phyloP scores from a whole-genome alignment of 2,329 filamentous ascomycete species.

The Juglanconis juglandina region DNA sequence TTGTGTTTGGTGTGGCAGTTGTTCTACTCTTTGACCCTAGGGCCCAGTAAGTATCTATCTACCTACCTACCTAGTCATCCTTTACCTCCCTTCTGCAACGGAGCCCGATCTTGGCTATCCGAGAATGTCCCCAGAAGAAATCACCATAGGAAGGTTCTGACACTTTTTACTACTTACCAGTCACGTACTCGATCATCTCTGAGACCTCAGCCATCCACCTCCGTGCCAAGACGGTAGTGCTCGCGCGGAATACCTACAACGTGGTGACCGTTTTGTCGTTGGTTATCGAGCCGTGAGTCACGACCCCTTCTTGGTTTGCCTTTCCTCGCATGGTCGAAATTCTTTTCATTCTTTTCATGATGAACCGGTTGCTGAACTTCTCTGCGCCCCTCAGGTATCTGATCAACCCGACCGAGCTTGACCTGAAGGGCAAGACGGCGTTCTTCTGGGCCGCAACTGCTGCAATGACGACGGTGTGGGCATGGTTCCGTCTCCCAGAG shows the following conservation, averaged over 20 bases:
- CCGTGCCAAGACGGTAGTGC: conserved; percentile 41
- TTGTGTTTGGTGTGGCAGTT: conserved; percentile 43
- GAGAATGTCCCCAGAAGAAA: too few species aligned
- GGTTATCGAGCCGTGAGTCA: conserved; percentile 29
- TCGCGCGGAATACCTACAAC: conserved; percentile 42
- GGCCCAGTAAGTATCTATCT: conserved; percentile 27
- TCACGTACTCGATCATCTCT: conserved; percentile 44
- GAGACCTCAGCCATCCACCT: conserved; percentile 46
- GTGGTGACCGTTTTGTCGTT: conserved; percentile 40
- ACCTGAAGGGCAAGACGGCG: conserved; percentile 38
- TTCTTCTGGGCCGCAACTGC: conserved; percentile 44
- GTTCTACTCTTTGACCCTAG: conserved; percentile 44
- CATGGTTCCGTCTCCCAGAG: conserved; percentile 50
- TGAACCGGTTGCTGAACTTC: not conserved
- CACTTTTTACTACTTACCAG: too few species aligned
- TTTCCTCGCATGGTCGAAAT: too few species aligned
- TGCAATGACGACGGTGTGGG: conserved; percentile 44
- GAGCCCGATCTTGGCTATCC: too few species aligned
- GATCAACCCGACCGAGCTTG: conserved; percentile 33
- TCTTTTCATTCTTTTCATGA: not conserved
- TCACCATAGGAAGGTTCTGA: too few species aligned
- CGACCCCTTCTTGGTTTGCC: too few species aligned
- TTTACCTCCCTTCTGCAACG: too few species aligned
- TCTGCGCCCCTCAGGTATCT: conserved; percentile 24
- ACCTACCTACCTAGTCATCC: too few species aligned